A percentile compares a stretch with the other conserved stretches of the same genome.
These are phyloP conservation scores for Talaromyces sp. DNA, from an alignment of 2,329 filamentous ascomycete genomes.

Conservation along the genomic window DNA sequence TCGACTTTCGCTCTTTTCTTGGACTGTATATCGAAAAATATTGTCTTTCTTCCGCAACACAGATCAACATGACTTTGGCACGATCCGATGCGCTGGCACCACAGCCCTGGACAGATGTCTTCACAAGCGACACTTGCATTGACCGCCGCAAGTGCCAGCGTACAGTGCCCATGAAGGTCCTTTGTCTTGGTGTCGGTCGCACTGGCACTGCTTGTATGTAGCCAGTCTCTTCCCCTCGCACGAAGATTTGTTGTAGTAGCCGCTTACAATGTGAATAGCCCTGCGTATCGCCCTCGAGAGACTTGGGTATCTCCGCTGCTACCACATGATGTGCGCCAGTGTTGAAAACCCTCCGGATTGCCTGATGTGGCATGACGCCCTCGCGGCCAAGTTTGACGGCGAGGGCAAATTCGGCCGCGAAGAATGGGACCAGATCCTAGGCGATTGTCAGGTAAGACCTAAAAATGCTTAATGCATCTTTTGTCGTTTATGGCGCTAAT, in stretches of 20 bases:
- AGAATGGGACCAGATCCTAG: constrained; percentile 64
- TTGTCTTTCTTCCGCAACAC: background rate
- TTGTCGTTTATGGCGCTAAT: background rate
- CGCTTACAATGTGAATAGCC: constrained; percentile 33
- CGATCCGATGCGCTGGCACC: constrained; percentile 33
- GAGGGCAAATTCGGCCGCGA: constrained; percentile 58
- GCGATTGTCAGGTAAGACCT: constrained; percentile 48
- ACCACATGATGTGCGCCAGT: constrained; percentile 68
- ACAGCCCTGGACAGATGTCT: constrained; percentile 38
- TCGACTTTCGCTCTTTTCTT: background rate
- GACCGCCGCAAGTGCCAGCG: constrained; percentile 60
- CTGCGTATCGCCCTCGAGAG: constrained; percentile 60
- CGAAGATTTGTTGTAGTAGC: background rate
- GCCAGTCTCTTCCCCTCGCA: background rate
- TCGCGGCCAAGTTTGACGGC: constrained; percentile 57
- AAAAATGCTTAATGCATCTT: background rate
- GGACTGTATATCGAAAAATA: background rate
- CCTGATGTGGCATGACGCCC: constrained; percentile 64
- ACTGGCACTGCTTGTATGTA: constrained; percentile 63
- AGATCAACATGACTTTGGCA: constrained; percentile 26
- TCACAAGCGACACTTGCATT: constrained; percentile 62
- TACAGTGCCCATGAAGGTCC: constrained; percentile 65
- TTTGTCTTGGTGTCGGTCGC: constrained; percentile 62
- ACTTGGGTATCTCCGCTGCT: constrained; percentile 62
- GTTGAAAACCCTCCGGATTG: constrained; percentile 64